Base-by-base conservation (phyloP, 805 yeast species). In the Cyberlindnera lachancei region DNA sequence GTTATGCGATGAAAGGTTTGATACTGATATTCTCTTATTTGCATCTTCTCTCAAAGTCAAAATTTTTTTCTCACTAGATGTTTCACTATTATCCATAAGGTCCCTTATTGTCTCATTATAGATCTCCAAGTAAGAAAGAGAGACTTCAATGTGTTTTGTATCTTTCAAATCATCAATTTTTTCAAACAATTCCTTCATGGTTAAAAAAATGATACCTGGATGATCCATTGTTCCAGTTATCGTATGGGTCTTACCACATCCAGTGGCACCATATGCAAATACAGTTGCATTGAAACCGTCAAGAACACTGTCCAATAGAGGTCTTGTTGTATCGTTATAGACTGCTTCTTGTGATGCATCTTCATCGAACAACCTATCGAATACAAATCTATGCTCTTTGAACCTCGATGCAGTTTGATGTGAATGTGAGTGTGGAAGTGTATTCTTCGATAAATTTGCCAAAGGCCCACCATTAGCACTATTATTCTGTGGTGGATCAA, bases 191-290 rank as follows among this genome's bases (percentile, higher is more conserved):
- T 84, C 94, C 40, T 73, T 64, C 79, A 85, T 76, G 0, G 95
- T 79, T 25, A 79, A 58, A 45, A 78, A 83, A 0, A 86, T 80
- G 11, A 88, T 71, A 0, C 95, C 96, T 0, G 95, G 95, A 17
- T 69, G 59, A 3, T 70, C 70, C 0, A 75, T 67, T 0, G 78
- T 70, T 0, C 96, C 96, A 52, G 80, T 72, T 20, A 88, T 82
- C 0, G 97, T 88, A 53, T 81, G 86, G 0, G 96, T 88, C 52
- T 88, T 88, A n/a, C 97, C 97, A 56, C 96, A 88, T 0, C 97
- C 97, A 0, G 97, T 88, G 18, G 97, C 94, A 1, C 97, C 97
- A 53, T 88, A 88, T 1, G 97, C 96, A 62, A 88, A 88, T 0
- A 88, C 85, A 0, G 96, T 86, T 6, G 95, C 79, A 53, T 90